Base-by-base conservation (phyloP, 495 filamentous ascomycete genomes). In the Zalerion maritima region DNA sequence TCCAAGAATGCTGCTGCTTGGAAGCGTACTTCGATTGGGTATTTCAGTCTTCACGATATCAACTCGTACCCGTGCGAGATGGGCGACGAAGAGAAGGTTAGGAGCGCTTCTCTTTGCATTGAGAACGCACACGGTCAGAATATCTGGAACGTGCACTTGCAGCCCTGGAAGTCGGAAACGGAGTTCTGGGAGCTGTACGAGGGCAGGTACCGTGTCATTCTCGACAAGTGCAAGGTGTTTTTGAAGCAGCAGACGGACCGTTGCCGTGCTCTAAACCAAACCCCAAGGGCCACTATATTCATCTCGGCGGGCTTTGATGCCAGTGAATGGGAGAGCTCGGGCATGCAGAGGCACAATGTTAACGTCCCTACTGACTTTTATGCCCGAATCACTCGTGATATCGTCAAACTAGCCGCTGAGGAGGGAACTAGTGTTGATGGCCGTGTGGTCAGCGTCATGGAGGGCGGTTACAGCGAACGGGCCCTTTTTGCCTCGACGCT, bases 351-450 rank as follows among this genome's bases (percentile, higher is more conserved):
- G 28, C 89, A 97, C 53, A 73, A 75, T 29, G 82, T 91, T 34
- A 89, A 93, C 52, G 86, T 97, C 5, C 89, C 91, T 0, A 96
- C 87, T 5, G 84, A 84, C 18, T 97, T 97, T 48, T 97, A 94
- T 50, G 87, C 91, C 27, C 68, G 75, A 2, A 76, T 97, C 35
- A 87, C 89, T 0, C 67, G 69, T 3, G 89, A 97, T 42, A 67
- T 93, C 3, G 76, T 87, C 9, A 64, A 61, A 3, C 58, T 97
- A 30, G 79, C 91, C 0, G 68, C 84, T 25, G 85, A 94, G 49
- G 79, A 80, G 37, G 75, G 67, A 3, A 67, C 76, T 6, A 67
- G 71, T 13, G 78, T 80, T 4, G 78, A 86, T 21, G 89, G 89
- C 5, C 63, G 89, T 12, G 61, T 94, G 17, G 72, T 97, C 41